phyloP scores from a whole-genome alignment of 176 grass and related monocot genomes.

The Aechmea fasciata region DNA sequence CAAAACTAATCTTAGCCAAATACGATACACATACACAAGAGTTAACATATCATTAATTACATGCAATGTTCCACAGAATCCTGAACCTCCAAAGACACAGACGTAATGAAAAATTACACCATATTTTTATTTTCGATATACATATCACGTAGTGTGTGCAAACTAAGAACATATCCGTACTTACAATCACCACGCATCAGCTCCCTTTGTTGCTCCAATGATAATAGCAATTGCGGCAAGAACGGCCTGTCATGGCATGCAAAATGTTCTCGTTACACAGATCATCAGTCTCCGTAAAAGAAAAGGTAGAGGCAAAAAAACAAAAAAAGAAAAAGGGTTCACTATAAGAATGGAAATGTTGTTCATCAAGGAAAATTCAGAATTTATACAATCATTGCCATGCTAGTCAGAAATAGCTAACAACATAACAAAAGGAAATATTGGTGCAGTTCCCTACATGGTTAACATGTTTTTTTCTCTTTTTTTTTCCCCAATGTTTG shows the following conservation, averaged over 20 bases:
- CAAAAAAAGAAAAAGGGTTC: background rate
- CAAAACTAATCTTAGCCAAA: too few species aligned
- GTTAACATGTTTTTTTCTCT: too few species aligned
- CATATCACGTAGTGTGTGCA: constrained; percentile 33
- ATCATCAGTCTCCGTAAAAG: constrained; percentile 5
- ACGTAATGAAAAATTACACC: background rate
- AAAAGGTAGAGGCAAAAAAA: background rate
- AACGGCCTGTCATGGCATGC: constrained; percentile 44
- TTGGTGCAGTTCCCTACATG: too few species aligned
- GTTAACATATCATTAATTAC: too few species aligned
- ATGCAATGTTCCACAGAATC: constrained; percentile 9
- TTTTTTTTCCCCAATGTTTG: too few species aligned
- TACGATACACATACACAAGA: too few species aligned
- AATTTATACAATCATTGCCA: too few species aligned
- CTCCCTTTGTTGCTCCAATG: constrained; percentile 43
- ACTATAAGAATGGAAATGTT: background rate
- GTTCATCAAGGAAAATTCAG: too few species aligned
- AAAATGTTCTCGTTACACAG: constrained; percentile 3
- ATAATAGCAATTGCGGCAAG: constrained; percentile 53
- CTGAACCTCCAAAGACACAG: background rate
- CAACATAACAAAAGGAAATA: too few species aligned
- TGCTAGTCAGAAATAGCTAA: too few species aligned
- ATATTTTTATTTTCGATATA: background rate
- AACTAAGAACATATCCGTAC: constrained; percentile 10
- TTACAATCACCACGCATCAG: constrained; percentile 37